phyloP scores from a whole-genome alignment of 306 rosid species.

The cucumber (Cucumis sativus) region Cucumber_9930_V3 NC_026657.2:1846001-1846500 shows the following conservation, averaged over 20 bases:
- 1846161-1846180: conserved; percentile 93
- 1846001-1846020: background rate
- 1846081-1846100: conserved; percentile 4
- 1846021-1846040: background rate
- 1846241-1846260: background rate
- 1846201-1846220: conserved; percentile 92
- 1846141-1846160: conserved; percentile 99
- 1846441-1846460: conserved; percentile 67
- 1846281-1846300: background rate
- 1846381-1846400: background rate
- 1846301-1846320: background rate
- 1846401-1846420: conserved; percentile 80
- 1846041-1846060: background rate
- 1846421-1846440: conserved; percentile 92
- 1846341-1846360: background rate
- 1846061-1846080: background rate
- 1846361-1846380: background rate
- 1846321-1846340: background rate
- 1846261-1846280: background rate
- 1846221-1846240: conserved; percentile 79
- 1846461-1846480: conserved; percentile 64
- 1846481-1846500: conserved; percentile 53
- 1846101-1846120: conserved; percentile 68
- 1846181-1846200: conserved; percentile 91
- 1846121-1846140: conserved; percentile 86